phyloP scores from a whole-genome alignment of 495 filamentous ascomycete genomes.

The Cudoniella acicularis region DNA sequence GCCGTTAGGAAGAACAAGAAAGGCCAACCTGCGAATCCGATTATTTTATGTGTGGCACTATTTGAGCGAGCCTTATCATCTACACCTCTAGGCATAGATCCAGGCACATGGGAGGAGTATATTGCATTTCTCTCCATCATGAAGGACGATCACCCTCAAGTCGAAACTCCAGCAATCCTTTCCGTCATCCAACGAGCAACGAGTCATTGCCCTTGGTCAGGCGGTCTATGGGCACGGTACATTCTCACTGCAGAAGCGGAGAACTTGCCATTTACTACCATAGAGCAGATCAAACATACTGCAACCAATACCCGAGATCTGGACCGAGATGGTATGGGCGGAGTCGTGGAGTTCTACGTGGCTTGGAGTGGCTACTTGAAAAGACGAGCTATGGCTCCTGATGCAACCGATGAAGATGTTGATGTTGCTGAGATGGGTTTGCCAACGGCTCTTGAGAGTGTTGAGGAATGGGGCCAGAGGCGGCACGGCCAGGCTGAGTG shows the following conservation, averaged over 20 bases:
- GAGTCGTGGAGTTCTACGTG: conserved; percentile 82
- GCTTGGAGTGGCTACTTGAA: conserved; percentile 93
- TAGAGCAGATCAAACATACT: conserved; percentile 85
- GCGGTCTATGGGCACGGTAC: conserved; percentile 83
- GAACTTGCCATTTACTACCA: conserved; percentile 66
- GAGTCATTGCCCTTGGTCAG: conserved; percentile 88
- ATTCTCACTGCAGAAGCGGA: conserved; percentile 78
- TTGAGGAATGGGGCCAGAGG: conserved; percentile 70
- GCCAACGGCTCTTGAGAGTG: conserved; percentile 75
- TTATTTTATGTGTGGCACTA: conserved; percentile 57
- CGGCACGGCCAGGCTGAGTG: conserved; percentile 67
- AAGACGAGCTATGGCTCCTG: conserved; percentile 42
- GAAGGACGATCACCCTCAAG: not conserved
- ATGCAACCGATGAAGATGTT: conserved; percentile 68
- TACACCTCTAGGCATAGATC: conserved; percentile 62
- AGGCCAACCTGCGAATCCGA: conserved; percentile 45
- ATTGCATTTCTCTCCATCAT: conserved; percentile 59
- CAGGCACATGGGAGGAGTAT: conserved; percentile 75
- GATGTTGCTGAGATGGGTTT: conserved; percentile 91
- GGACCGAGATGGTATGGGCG: conserved; percentile 67
- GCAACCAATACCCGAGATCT: conserved; percentile 81
- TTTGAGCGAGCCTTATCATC: conserved; percentile 74
- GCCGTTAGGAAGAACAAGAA: conserved; percentile 34
- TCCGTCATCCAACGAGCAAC: conserved; percentile 70
- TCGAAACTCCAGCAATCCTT: conserved; percentile 28